Conservation (phyloP, 495 filamentous ascomycete genomes). For the Jackrogersella multiformis region DNA sequence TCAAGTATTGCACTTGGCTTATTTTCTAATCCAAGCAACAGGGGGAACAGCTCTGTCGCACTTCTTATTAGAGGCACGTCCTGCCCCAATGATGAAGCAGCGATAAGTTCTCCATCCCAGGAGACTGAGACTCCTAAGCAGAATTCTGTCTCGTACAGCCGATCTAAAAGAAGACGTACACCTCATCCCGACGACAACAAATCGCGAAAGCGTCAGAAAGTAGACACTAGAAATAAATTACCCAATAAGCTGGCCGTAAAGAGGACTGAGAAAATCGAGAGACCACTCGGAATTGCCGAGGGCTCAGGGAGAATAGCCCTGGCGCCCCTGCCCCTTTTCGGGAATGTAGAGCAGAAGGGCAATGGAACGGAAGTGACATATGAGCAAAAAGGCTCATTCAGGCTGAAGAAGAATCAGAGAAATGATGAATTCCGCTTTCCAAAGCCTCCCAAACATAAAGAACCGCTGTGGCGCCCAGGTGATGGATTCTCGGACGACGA, state of each 20-base stretch:
- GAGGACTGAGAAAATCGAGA: background rate
- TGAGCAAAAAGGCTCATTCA: constrained; percentile 38
- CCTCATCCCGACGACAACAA: background rate
- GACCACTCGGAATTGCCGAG: background rate
- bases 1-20: background rate
- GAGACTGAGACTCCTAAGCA: background rate
- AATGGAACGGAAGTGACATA: background rate
- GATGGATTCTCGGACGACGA: constrained; percentile 45
- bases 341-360: background rate
- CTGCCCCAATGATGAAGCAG: background rate
- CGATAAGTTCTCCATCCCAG: background rate
- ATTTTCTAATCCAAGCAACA: background rate
- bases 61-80: background rate
- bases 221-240: background rate
- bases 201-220: constrained; percentile 1
- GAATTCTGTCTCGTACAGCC: background rate
- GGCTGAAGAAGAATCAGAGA: constrained; percentile 18
- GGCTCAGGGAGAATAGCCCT: background rate
- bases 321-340: constrained; percentile 5
- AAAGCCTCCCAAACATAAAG: constrained; percentile 28
- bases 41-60: background rate
- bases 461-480: constrained; percentile 32
- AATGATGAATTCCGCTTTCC: constrained; percentile 35
- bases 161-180: constrained; percentile 6
- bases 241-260: background rate